A percentile compares a stretch with the other conserved stretches of the same genome.
Conservation (phyloP, 129 eudicot genomes). For the Kitagawia praeruptora region DNA sequence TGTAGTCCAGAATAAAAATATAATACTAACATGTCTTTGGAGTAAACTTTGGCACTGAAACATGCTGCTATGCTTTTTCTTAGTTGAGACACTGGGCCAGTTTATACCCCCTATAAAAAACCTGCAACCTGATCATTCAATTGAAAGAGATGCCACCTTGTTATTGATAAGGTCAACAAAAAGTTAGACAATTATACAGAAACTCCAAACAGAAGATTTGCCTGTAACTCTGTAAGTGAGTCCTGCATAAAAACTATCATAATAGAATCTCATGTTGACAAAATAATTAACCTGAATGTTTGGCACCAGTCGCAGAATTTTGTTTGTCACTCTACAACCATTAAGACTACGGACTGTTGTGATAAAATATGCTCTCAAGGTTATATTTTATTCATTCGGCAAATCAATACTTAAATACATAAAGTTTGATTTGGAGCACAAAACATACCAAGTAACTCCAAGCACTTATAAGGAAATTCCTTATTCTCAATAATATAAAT, state of each 20-base stretch:
- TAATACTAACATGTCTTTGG: too few species aligned
- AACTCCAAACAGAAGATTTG: neutral
- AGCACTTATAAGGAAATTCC: too few species aligned
- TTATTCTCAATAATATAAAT: too few species aligned
- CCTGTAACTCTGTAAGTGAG: neutral
- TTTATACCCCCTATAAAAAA: conserved; percentile 65
- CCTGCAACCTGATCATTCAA: conserved; percentile 45
- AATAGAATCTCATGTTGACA: neutral
- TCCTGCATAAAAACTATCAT: neutral
- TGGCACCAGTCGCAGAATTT: conserved; percentile 81
- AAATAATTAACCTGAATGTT: conserved; percentile 63
- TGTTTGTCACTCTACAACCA: conserved; percentile 95
- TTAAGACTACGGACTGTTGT: conserved; percentile 92
- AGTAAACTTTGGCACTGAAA: too few species aligned
- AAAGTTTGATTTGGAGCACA: too few species aligned
- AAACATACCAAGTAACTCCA: too few species aligned
- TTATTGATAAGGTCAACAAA: neutral
- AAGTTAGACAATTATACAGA: neutral
- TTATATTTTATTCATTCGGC: too few species aligned
- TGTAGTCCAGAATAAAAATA: too few species aligned
- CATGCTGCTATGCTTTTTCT: too few species aligned
- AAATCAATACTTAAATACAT: too few species aligned
- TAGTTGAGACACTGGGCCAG: too few species aligned
- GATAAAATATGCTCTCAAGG: too few species aligned
- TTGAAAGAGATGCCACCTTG: neutral